These are phyloP conservation scores for Candida sojae DNA, from an alignment of 1,139 yeast species.

Conservation along the genomic window DNA sequence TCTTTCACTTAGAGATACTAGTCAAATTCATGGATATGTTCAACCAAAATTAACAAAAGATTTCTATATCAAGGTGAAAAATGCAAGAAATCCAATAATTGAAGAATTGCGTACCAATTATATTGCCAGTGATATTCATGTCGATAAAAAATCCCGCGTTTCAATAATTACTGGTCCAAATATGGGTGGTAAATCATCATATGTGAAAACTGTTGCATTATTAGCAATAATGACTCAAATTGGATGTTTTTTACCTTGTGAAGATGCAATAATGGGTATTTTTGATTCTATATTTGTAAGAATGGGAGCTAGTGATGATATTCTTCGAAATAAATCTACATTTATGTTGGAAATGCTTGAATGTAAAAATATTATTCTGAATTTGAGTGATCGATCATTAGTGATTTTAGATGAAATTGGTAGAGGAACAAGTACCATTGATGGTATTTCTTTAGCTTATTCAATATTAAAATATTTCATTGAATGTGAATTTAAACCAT, in stretches of 20 bases:
- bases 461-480: conserved; percentile 70
- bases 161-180: conserved; percentile 63
- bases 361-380: conserved; percentile 55
- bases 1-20: conserved; percentile 66
- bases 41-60: conserved; percentile 55
- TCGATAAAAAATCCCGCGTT: conserved; percentile 48
- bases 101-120: conserved; percentile 55
- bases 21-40: conserved; percentile 48
- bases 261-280: conserved; percentile 52
- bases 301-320: conserved; percentile 78
- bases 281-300: conserved; percentile 58
- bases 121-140: conserved; percentile 69
- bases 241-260: conserved; percentile 48
- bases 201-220: conserved; percentile 64
- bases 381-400: conserved; percentile 50
- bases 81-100: conserved; percentile 80
- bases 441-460: conserved; percentile 86
- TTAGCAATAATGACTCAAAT: conserved; percentile 55
- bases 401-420: conserved; percentile 87
- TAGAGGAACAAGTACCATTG: conserved; percentile 83
- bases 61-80: conserved; percentile 52
- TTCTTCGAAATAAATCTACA: conserved; percentile 69
- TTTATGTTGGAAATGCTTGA: conserved; percentile 77
- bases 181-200: conserved; percentile 80
- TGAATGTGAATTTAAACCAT: conserved; percentile 44